These are phyloP conservation scores for Globisporangium radiosum DNA, from an alignment of 352 stramenopile species.

Conservation along the genomic window DNA sequence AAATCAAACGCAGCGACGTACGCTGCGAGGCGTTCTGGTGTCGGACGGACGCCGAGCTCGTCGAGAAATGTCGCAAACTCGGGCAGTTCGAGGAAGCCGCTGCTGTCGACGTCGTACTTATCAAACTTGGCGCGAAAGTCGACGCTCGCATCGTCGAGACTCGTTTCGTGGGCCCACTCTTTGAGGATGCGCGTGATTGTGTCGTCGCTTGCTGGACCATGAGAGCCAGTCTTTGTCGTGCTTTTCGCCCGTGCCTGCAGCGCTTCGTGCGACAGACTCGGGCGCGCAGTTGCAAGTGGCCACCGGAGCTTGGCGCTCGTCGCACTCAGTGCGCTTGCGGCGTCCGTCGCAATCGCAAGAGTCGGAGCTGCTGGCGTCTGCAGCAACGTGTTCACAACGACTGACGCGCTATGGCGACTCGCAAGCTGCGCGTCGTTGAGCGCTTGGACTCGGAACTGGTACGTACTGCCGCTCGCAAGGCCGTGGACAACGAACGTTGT, in stretches of 20 bases:
- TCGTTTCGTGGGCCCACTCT: slow-evolving; percentile 79
- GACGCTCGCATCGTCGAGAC: slow-evolving; percentile 58
- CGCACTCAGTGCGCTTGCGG: slow-evolving; percentile 1
- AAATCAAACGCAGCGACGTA: slow-evolving; percentile 81
- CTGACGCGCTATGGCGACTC: slow-evolving; percentile 62
- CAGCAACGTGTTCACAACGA: slow-evolving; percentile 83
- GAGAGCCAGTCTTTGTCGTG: slow-evolving; percentile 13
- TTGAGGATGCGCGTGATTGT: slow-evolving; percentile 70
- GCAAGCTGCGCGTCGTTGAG: slow-evolving; percentile 66
- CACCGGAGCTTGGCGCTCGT: slow-evolving; percentile 49
- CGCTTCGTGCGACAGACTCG: slow-evolving; percentile 46
- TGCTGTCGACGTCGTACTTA: slow-evolving; percentile 67
- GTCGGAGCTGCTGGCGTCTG: slow-evolving; percentile 53
- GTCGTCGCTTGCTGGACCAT: slow-evolving; percentile 34
- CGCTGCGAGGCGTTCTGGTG: slow-evolving; percentile 70
- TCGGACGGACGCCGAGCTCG: slow-evolving; percentile 78
- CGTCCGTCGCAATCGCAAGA: slow-evolving; percentile 20
- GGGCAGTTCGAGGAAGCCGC: slow-evolving; percentile 70
- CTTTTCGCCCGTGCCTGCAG: slow-evolving; percentile 27
- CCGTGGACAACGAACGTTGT: slow-evolving; percentile 69
- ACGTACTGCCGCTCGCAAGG: slow-evolving; percentile 74
- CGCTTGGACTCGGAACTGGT: slow-evolving; percentile 86
- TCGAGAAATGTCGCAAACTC: slow-evolving; percentile 83
- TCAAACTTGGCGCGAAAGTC: slow-evolving; percentile 73
- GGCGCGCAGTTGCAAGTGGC: slow-evolving; percentile 26